These are phyloP conservation scores for Heliamphora pulchella DNA, from an alignment of 179 eudicot genomes.

Conservation along the genomic window DNA sequence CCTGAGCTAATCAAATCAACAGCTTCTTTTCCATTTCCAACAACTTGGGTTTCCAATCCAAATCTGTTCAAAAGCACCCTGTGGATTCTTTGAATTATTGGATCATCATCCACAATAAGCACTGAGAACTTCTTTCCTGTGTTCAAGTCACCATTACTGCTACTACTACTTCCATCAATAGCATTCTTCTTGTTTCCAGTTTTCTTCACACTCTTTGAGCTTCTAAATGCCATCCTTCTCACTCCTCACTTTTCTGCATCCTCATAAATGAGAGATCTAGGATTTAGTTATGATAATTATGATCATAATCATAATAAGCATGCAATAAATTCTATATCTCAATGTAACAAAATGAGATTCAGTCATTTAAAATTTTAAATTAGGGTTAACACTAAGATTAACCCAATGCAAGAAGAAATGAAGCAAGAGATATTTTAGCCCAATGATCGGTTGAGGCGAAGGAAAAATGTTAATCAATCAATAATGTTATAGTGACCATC, in stretches of 20 bases:
- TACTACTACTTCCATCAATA: background rate
- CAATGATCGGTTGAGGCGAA: background rate
- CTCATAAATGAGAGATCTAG: background rate
- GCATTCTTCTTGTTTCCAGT: background rate
- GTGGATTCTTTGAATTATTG: constrained; percentile 15
- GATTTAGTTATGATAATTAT: background rate
- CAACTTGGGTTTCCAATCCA: constrained; percentile 24
- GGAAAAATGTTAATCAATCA: no score
- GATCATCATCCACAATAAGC: constrained; percentile 19
- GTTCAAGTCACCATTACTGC: background rate
- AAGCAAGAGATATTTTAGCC: no score
- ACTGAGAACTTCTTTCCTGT: background rate
- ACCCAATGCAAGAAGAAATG: no score
- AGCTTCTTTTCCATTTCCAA: constrained; percentile 30
- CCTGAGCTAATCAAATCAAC: constrained; percentile 22
- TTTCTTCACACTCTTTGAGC: background rate
- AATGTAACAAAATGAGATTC: background rate
- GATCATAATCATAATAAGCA: background rate
- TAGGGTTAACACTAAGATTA: background rate
- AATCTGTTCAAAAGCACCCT: constrained; percentile 3
- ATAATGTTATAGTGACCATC: no score
- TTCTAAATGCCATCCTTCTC: constrained; percentile 4
- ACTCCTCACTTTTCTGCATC: background rate
- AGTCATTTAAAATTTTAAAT: no score
- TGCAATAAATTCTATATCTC: background rate